Conservation (phyloP, 192 early-diverging fungal genomes). For the Bifiguratus adelaidae region DNA sequence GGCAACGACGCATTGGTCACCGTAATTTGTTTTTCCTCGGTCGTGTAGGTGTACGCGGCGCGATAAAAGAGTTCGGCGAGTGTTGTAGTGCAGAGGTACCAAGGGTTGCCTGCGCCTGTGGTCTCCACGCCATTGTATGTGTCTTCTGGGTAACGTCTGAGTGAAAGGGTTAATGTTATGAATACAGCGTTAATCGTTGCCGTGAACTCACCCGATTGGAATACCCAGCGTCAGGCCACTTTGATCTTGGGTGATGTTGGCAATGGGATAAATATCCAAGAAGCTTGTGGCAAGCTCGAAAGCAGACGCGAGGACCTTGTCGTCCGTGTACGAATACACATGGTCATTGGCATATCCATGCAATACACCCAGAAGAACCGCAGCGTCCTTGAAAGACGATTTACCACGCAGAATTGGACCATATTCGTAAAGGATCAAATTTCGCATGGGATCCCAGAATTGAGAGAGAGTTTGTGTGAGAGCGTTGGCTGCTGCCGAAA, state of each 20-base stretch:
- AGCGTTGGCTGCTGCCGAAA: too few relatives aligned
- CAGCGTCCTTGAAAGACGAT: background rate
- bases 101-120: conserved; percentile 53
- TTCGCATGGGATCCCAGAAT: background rate
- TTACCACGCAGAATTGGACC: background rate
- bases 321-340: background rate
- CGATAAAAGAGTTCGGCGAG: conserved; percentile 55
- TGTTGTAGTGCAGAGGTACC: conserved; percentile 52
- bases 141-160: conserved; percentile 76
- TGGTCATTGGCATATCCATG: background rate
- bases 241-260: too few relatives aligned
- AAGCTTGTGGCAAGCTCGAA: background rate
- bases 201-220: too few relatives aligned
- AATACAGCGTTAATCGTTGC: too few relatives aligned
- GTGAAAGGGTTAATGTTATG: too few relatives aligned
- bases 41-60: too few relatives aligned
- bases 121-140: conserved; percentile 58
- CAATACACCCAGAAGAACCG: background rate
- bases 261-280: too few relatives aligned
- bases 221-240: too few relatives aligned
- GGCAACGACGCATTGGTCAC: conserved; percentile 9
- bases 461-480: too few relatives aligned
- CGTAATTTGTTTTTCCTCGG: too few relatives aligned
- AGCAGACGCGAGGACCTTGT: background rate
- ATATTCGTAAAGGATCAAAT: background rate